Evolutionary conservation across 352 stramenopile genomes (phyloP), one percentile per base, ranked within the genome.

Genomic region (Pythium guiyangense): DNA sequence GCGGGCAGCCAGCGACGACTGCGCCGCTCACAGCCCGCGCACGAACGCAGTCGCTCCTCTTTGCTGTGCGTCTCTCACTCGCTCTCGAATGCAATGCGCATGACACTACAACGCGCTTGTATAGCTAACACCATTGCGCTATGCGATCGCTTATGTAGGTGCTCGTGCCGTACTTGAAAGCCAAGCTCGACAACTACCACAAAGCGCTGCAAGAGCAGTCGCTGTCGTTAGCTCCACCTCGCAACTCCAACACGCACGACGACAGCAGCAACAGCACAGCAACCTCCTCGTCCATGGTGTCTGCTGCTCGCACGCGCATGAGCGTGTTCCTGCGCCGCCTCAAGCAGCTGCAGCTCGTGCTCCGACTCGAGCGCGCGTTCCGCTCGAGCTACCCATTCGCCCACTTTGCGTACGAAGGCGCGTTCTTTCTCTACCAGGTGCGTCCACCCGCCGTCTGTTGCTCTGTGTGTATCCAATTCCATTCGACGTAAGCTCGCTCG

Each of bases 351-450:
- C 54, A 74, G 54, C 66, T 79, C 25, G 66, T 91, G 39, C 58
- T 57, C 12, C 62, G 67, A 27, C 54, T 89, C 12, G 81, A 90
- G 64, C 73, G 70, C 20, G 58, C 62, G 35, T 92, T 93, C 59
- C 67, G 91, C 45, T 66, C 67, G 10, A 63, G 66, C 25, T 95
- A 95, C 54, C 85, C 85, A 26, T 85, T 90, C 49, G 71, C 64
- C 34, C 85, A 95, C 64, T 86, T 95, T 64, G 66, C 57, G 6
- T 92, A 92, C 59, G 79, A 95, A 73, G 79, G 79, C 14, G 65
- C 73, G 0, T 93, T 93, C 64, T 90, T 95, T 59, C 31, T 92
- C 22, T 92, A 92, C 57, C 77, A 88, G 73, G 77, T 88, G 52
- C 27, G 57, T n/a, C n/a, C n/a, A n/a, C n/a, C n/a, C n/a, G n/a